Percentiles rank a stretch among this genome's conserved stretches.
Evolutionary conservation across 306 rosid species (phyloP).

Genomic region (Vachellia collinsii): DNA sequence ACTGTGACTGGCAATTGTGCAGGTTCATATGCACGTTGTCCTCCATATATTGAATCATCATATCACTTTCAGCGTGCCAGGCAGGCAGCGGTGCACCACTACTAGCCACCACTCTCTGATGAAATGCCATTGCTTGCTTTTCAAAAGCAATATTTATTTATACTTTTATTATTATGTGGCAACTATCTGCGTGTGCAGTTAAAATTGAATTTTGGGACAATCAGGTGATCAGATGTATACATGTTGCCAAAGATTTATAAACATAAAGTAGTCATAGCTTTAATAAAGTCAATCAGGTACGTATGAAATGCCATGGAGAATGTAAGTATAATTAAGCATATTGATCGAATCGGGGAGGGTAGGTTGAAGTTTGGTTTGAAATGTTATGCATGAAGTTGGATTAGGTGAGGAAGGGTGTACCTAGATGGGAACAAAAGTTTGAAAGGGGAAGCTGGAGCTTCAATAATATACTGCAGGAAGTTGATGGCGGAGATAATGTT

Average conservation of each 20-base stretch:
- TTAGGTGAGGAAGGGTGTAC: neutral
- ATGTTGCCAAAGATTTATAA: neutral
- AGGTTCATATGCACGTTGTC: conserved; percentile 12
- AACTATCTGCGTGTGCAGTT: neutral
- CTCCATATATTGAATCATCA: neutral
- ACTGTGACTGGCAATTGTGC: neutral
- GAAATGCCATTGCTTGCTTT: neutral
- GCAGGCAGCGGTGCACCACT: neutral
- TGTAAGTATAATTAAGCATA: neutral
- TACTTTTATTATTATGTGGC: neutral
- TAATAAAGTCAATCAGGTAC: neutral
- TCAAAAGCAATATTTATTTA: neutral
- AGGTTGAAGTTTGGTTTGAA: neutral
- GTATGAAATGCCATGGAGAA: neutral
- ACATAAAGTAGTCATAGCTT: neutral
- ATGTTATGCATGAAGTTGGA: neutral
- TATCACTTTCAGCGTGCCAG: neutral
- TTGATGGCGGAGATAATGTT: neutral
- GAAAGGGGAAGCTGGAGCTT: neutral
- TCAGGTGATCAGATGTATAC: neutral
- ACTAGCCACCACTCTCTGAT: neutral
- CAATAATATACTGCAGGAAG: neutral
- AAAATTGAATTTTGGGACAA: neutral
- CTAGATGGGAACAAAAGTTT: conserved; percentile 14
- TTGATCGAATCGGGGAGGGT: neutral